Base-by-base conservation (phyloP, 345 rosid species). In the Chamaenerion angustifolium region DNA sequence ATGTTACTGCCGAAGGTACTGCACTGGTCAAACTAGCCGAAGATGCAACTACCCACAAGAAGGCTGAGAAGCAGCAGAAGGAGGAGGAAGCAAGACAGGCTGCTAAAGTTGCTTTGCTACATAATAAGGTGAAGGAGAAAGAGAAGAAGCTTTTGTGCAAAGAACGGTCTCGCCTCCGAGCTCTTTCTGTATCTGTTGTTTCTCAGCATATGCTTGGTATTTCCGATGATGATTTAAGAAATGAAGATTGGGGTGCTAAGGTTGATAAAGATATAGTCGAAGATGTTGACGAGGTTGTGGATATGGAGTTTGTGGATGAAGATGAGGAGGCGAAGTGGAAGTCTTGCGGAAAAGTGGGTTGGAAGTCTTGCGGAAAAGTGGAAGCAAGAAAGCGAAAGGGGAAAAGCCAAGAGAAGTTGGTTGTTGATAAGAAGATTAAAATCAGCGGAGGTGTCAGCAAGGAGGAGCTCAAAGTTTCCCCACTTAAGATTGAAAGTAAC, bases 121-220 rank as follows among this genome's bases (percentile, higher is more conserved):
- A 93, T 52, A 93, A 85, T 79, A 88, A 80, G 63, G 55, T 56
- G 4, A 93, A 81, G 68, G 99, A 88, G 74, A 88, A 71, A 65
- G 99, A 85, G 60, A 93, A 93, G 84, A 93, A 88, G 66, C 88
- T 93, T 54, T 55, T 93, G 52, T 76, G 96, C 42, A 88, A 77
- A 71, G 99, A 93, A 69, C 65, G 95, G 40, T 75, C 72, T 48
- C 96, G 88, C 42, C 88, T 93, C 51, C 78, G 99, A 58, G 63
- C 76, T 11, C 83, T 88, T 52, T 82, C 96, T 6, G 77, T 83
- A 17, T 71, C 88, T 42, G 48, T 75, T 2, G 55, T 73, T 59
- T 65, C 86, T 23, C 76, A 73, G 58, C 69, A 48, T 57, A 61
- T 92, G 72, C 81, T 78, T 40, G 73, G 68, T 56, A 67, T 88